phyloP scores from a whole-genome alignment of 208 protist genomes.

The Leishmania major region DNA sequence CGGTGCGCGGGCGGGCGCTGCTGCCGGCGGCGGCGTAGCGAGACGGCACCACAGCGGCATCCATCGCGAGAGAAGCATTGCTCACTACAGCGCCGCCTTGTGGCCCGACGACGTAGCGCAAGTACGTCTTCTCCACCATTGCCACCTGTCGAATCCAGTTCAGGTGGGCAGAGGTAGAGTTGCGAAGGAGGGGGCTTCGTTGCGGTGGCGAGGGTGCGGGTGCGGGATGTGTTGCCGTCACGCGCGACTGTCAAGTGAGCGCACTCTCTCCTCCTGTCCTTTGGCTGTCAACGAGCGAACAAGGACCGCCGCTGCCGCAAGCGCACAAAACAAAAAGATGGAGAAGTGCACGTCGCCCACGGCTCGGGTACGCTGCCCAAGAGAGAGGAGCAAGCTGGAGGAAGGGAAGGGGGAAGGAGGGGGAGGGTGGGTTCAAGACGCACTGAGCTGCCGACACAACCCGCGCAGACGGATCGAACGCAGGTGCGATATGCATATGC shows the following conservation, averaged over 20 bases:
- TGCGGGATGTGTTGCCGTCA: background rate
- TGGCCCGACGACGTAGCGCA: conserved; percentile 85
- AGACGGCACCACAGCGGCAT: conserved; percentile 40
- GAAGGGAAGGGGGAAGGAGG: background rate
- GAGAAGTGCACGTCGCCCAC: background rate
- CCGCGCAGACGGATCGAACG: background rate
- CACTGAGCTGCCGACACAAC: background rate
- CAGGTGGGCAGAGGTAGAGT: too few relatives aligned
- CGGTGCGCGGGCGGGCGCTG: background rate
- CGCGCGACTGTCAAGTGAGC: background rate
- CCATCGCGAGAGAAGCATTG: conserved; percentile 61
- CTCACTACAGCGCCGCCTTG: conserved; percentile 78
- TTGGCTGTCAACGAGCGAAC: background rate
- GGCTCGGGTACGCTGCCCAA: background rate
- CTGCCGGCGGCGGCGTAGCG: conserved; percentile 28
- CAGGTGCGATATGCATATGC: background rate
- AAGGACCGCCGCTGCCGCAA: background rate
- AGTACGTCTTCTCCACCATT: conserved; percentile 91
- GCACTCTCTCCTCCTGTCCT: background rate
- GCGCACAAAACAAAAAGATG: background rate
- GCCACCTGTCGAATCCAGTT: background rate
- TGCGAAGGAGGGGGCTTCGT: background rate
- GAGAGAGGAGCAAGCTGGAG: background rate
- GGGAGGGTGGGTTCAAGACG: background rate
- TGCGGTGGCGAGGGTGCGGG: background rate